Percentiles rank a stretch among this genome's conserved stretches.
These are phyloP conservation scores for Fragaria ananassa DNA, from an alignment of 306 rosid species.

Conservation along the genomic window DNA sequence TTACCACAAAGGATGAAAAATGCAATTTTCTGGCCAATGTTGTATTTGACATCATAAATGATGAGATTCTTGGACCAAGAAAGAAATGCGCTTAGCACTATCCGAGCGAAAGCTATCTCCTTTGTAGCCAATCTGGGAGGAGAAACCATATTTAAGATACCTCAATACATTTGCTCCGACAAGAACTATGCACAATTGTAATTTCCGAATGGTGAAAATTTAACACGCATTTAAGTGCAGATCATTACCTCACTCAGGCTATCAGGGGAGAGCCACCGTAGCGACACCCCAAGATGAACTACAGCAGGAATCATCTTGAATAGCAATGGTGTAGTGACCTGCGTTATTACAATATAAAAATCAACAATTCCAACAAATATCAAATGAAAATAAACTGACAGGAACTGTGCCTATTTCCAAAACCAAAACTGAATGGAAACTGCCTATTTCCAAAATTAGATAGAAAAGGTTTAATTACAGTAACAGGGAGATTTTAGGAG, in stretches of 20 bases:
- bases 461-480: neutral
- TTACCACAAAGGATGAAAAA: slow-evolving; percentile 37
- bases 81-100: slow-evolving; percentile 65
- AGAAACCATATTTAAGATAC: slow-evolving; percentile 34
- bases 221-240: neutral
- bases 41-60: slow-evolving; percentile 56
- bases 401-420: neutral
- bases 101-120: slow-evolving; percentile 72
- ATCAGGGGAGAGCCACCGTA: slow-evolving; percentile 87
- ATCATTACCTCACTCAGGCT: slow-evolving; percentile 64
- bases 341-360: slow-evolving; percentile 29
- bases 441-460: neutral
- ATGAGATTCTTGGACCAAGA: slow-evolving; percentile 73
- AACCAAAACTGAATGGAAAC: neutral
- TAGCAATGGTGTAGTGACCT: slow-evolving; percentile 99
- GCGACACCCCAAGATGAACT: slow-evolving; percentile 70
- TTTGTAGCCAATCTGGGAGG: slow-evolving; percentile 64
- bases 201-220: slow-evolving; percentile 12
- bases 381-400: neutral
- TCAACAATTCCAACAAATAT: slow-evolving; percentile 20
- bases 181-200: slow-evolving; percentile 14
- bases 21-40: slow-evolving; percentile 37
- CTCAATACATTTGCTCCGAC: slow-evolving; percentile 23
- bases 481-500: neutral
- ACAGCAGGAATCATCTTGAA: slow-evolving; percentile 93